These are phyloP conservation scores for Isabelozyma heimii DNA, from an alignment of 805 yeast genomes.

Conservation along the genomic window DNA sequence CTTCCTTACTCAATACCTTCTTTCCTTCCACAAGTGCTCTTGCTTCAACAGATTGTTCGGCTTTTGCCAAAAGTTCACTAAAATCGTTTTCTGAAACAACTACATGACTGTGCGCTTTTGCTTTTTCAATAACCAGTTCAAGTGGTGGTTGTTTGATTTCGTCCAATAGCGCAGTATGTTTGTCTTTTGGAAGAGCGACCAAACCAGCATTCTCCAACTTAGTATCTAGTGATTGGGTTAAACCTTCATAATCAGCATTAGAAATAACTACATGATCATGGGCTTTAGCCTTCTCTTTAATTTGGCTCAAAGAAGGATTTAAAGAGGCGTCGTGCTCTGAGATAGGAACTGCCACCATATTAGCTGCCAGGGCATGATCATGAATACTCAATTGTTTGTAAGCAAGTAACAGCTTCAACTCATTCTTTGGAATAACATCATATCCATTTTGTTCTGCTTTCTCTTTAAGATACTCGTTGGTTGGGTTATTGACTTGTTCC, in stretches of 20 bases:
- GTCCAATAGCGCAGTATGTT: conserved; percentile 1
- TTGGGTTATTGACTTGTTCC: conserved; percentile 24
- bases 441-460: conserved; percentile 14
- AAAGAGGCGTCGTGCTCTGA: conserved; percentile 20
- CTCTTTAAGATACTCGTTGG: conserved; percentile 20
- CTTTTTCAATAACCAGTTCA: conserved; percentile 24
- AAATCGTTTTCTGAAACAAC: conserved; percentile 1
- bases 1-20: not conserved
- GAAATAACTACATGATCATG: conserved; percentile 14
- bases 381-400: conserved; percentile 2
- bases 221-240: not conserved
- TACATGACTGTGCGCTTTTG: conserved; percentile 12
- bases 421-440: conserved; percentile 8
- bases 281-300: conserved; percentile 3
- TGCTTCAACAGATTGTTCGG: not conserved
- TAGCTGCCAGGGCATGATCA: conserved; percentile 15
- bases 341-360: conserved; percentile 7
- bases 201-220: conserved; percentile 5
- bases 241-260: conserved; percentile 2
- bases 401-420: conserved; percentile 7
- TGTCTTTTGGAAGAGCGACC: conserved; percentile 8
- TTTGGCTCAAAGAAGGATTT: conserved; percentile 21
- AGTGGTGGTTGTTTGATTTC: conserved; percentile 22
- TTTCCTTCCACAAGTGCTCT: not conserved
- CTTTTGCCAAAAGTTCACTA: not conserved